Evolutionary conservation across 192 early-diverging fungal genomes (phyloP).

Genomic region (Dissophora globulifera): DNA sequence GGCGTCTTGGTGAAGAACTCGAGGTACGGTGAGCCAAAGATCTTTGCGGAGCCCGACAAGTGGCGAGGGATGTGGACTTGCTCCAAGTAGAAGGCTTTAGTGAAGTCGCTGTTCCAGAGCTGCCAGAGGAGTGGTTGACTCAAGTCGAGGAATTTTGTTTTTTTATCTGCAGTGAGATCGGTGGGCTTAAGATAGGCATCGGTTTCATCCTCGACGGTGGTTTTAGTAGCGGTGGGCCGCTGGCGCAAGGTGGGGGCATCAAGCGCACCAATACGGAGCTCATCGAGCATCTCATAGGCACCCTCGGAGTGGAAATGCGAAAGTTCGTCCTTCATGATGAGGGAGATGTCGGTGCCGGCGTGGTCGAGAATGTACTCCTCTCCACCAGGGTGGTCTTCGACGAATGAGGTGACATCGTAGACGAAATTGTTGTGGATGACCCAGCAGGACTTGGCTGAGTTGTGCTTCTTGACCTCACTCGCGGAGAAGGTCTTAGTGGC

Average conservation of each 20-base stretch:
- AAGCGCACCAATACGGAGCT: slow-evolving; percentile 77
- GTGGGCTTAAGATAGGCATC: slow-evolving; percentile 55
- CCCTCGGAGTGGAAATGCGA: slow-evolving; percentile 84
- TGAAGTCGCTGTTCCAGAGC: slow-evolving; percentile 75
- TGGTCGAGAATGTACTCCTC: slow-evolving; percentile 88
- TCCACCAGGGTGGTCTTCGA: slow-evolving; percentile 93
- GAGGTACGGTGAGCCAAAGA: slow-evolving; percentile 83
- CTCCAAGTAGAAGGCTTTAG: slow-evolving; percentile 86
- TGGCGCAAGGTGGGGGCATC: neutral
- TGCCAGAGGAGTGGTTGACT: slow-evolving; percentile 86
- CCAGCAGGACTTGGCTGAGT: slow-evolving; percentile 82
- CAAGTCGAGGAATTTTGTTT: slow-evolving; percentile 84
- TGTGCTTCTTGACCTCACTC: slow-evolving; percentile 59
- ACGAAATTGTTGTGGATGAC: slow-evolving; percentile 82
- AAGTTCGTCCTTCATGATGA: slow-evolving; percentile 79
- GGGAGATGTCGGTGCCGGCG: slow-evolving; percentile 87
- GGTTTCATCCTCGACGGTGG: neutral
- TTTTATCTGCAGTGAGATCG: slow-evolving; percentile 56
- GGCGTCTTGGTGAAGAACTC: slow-evolving; percentile 90
- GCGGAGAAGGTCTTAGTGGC: neutral
- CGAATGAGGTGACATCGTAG: slow-evolving; percentile 90
- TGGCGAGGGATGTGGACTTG: slow-evolving; percentile 94
- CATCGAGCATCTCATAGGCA: slow-evolving; percentile 89
- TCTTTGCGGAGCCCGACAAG: slow-evolving; percentile 75
- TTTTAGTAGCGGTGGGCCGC: neutral